Base-by-base conservation (phyloP, 208 protist species). In the Leishmania braziliensis region DNA sequence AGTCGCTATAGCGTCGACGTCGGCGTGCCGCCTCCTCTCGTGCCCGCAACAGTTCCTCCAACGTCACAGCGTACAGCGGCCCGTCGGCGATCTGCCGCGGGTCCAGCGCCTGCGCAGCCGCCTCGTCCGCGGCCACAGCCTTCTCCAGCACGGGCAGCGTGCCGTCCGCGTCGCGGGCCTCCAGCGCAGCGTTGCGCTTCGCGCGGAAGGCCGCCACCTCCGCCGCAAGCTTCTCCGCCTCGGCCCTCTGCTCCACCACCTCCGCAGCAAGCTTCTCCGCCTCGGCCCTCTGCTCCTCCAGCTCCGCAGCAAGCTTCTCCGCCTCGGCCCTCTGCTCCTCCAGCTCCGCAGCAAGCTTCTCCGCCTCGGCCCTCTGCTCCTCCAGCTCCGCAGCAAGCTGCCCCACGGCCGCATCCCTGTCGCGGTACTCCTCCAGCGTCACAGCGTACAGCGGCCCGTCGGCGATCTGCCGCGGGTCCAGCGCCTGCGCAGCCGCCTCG, bases 361-460 rank as follows among this genome's bases (percentile, higher is more conserved):
- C 0, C 36, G 36, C 36, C 36, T 36, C 36, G 36, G 36, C 0
- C 36, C 36, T 36, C 36, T 36, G 36, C 36, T 36, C 0, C 36
- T 36, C 36, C 0, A 36, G 36, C 36, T n/a, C n/a, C n/a, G n/a
- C n/a, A n/a, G n/a, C n/a, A n/a, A n/a, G n/a, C n/a, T n/a, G n/a
- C n/a, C n/a, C n/a, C n/a, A n/a, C n/a, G n/a, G n/a, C n/a, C n/a
- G n/a, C n/a, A n/a, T n/a, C n/a, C n/a, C n/a, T n/a, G n/a, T n/a
- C n/a, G n/a, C n/a, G n/a, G n/a, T 60, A n/a, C n/a, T 79, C 80
- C 39, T 80, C 83, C 73, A 86, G 78, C 74, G 83, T 81, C 78
- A 78, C 83, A 26, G 68, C 62, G 72, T 78, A 78, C 80, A 83
- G 73, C 80, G 80, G 80, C 69, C 76, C 78, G 68, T 77, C 78